Evolutionary conservation across 441 rosid species (phyloP), one percentile per base, ranked within the genome.

Genomic region (Iberis amara): DNA sequence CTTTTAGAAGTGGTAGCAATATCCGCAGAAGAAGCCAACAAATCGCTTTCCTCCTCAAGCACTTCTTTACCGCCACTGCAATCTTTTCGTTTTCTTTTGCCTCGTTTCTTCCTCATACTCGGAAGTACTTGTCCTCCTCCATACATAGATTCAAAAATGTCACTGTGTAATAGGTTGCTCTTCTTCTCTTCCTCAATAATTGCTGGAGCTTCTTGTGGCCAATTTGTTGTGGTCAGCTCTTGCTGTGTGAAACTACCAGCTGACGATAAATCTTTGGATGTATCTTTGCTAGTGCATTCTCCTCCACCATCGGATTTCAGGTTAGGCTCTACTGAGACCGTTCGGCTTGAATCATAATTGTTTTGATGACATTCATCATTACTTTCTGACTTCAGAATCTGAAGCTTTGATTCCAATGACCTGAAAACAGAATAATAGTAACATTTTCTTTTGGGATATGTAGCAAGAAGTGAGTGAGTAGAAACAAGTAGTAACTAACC

Each of bases 191-290:
- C 41, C 66, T 71, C 81, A 43, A 4, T n/a, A 7, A 52, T 47
- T 50, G 31, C 86, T 39, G 73, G 76, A 32, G 73, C 69, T 35
- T 77, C 78, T 0, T 79, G 59, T 38, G 83, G 73, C 82, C 89
- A 85, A 57, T 66, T 85, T 31, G 69, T 57, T 30, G 48, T 18
- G 15, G 70, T 55, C 10, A 39, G 72, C 3, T 76, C 73, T 52
- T 79, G 88, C 62, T 74, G 83, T 10, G 96, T 85, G 74, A 82
- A 83, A 64, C 98, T 90, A 57, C 89, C 81, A 12, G 89, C 87
- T 21, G 97, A 90, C 14, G 80, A 68, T 9, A 83, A 81, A 15
- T 81, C 96, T 63, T 80, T 80, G 3, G 78, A 79, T 30, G 72
- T 62, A 54, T 76, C 82, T 67, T 77, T 85, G 46, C 79, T 77